phyloP scores from a whole-genome alignment of 495 filamentous ascomycete species.

The Penicillium herquei region DNA sequence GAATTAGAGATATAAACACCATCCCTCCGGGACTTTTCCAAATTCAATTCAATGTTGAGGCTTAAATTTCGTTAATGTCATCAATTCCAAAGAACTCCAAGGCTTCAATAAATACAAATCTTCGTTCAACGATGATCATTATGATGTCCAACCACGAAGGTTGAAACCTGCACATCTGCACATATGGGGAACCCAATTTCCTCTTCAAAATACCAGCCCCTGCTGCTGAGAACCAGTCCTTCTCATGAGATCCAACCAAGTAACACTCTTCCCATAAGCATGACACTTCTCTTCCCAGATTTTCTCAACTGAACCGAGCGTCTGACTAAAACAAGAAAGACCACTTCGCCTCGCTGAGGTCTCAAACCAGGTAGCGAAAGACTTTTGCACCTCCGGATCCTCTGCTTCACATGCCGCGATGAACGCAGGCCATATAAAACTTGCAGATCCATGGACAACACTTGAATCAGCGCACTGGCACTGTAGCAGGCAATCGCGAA shows the following conservation, averaged over 20 bases:
- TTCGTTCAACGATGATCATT: no score
- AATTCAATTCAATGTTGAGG: no score
- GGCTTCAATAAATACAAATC: no score
- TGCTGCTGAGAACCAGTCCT: conserved; percentile 2
- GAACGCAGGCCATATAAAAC: conserved; percentile 30
- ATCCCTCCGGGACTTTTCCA: no score
- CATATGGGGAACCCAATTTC: no score
- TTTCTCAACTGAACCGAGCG: conserved; percentile 10
- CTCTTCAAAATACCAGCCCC: background rate
- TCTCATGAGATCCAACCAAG: conserved; percentile 24
- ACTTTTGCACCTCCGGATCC: conserved; percentile 18
- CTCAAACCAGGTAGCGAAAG: conserved; percentile 27
- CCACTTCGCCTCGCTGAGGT: conserved; percentile 17
- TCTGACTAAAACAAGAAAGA: conserved; percentile 16
- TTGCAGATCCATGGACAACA: conserved; percentile 19
- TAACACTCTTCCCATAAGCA: conserved; percentile 11
- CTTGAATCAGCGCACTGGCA: conserved; percentile 17
- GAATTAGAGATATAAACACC: no score
- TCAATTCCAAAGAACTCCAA: no score
- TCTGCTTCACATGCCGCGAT: conserved; percentile 30
- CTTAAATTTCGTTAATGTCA: no score
- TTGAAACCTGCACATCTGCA: no score
- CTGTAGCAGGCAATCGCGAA: conserved; percentile 21
- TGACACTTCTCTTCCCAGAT: conserved; percentile 19
- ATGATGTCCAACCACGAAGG: no score